phyloP scores from a whole-genome alignment of 2,329 filamentous ascomycete genomes.

The Sporothrix brasiliensis region DNA sequence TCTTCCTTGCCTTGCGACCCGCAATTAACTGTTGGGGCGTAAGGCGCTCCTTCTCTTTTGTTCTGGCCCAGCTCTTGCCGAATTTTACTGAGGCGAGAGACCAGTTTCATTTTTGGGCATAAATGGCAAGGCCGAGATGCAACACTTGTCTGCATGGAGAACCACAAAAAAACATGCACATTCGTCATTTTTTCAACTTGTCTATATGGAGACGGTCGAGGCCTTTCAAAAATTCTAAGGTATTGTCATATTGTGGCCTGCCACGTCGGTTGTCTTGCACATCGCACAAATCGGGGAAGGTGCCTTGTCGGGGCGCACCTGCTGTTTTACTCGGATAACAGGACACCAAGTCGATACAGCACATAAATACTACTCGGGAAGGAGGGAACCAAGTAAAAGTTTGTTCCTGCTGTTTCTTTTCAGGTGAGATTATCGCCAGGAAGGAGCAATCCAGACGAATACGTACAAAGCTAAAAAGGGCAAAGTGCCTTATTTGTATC shows the following conservation, averaged over 20 bases:
- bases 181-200: constrained; percentile 24
- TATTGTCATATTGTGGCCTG: constrained; percentile 34
- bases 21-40: neutral
- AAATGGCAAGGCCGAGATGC: constrained; percentile 10
- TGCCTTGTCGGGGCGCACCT: constrained; percentile 8
- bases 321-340: constrained; percentile 3
- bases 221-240: constrained; percentile 34
- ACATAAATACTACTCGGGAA: neutral
- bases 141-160: constrained; percentile 3
- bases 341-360: too few relatives aligned
- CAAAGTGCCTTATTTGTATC: neutral
- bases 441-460: neutral
- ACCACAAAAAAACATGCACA: constrained; percentile 15
- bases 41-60: neutral
- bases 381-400: neutral
- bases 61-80: neutral
- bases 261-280: constrained; percentile 10
- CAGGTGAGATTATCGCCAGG: neutral
- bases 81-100: neutral
- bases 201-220: neutral
- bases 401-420: neutral
- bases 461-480: neutral
- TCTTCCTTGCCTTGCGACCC: neutral
- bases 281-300: constrained; percentile 2
- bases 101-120: constrained; percentile 18